These are phyloP conservation scores for Pleurotus djamor DNA, from an alignment of 768 basidiomycete species.

Conservation along the genomic window DNA sequence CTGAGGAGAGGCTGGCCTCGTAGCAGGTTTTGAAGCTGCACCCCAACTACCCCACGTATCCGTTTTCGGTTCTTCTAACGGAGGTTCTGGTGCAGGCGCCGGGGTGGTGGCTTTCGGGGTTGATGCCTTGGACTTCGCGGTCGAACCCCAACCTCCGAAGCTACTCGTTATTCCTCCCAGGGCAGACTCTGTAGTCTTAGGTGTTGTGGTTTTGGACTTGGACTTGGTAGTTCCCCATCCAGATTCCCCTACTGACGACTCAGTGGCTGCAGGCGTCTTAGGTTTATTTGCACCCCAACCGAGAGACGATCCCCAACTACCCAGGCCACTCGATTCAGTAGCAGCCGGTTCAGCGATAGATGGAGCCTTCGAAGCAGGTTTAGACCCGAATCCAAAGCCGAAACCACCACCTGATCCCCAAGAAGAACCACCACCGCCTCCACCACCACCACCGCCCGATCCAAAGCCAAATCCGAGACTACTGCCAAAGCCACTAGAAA, in stretches of 20 bases:
- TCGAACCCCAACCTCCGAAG: too few relatives aligned
- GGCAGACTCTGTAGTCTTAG: background rate
- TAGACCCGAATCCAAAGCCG: background rate
- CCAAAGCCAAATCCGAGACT: background rate
- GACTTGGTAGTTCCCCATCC: too few relatives aligned
- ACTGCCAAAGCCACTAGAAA: background rate
- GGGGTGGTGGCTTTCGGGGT: too few relatives aligned
- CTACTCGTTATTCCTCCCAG: background rate
- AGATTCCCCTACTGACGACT: too few relatives aligned
- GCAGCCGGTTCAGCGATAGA: background rate
- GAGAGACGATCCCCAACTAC: background rate
- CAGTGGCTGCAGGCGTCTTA: background rate
- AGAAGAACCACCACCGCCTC: background rate
- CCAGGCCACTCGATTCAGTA: background rate
- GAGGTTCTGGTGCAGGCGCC: background rate
- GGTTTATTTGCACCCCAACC: background rate
- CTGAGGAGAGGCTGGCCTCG: background rate
- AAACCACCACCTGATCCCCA: background rate
- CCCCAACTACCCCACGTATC: background rate
- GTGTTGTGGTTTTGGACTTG: background rate
- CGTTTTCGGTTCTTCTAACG: background rate
- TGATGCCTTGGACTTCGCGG: too few relatives aligned
- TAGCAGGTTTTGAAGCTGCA: background rate
- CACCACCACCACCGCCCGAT: background rate
- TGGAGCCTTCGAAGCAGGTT: background rate